Percentiles rank a stretch among this genome's conserved stretches.
Evolutionary conservation across 345 rosid genomes (phyloP).

Genomic region (Camelina hispida): DNA sequence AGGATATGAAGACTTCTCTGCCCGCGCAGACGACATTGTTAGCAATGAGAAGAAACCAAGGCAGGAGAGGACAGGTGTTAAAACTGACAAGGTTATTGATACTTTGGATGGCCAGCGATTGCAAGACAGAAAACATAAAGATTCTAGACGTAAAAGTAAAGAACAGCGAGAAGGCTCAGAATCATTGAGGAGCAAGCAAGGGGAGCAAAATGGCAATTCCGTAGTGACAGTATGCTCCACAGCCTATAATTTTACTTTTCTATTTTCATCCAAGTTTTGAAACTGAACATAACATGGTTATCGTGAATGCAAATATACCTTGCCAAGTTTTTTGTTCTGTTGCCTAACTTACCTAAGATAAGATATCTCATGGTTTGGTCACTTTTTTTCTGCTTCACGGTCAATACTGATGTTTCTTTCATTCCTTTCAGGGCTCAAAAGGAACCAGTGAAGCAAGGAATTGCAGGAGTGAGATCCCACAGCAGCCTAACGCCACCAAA

Average conservation of each 20-base stretch:
- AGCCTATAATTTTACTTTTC: slow-evolving; percentile 17
- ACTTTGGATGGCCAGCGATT: slow-evolving; percentile 62
- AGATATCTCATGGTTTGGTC: slow-evolving; percentile 30
- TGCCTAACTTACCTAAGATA: slow-evolving; percentile 10
- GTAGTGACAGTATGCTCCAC: slow-evolving; percentile 74
- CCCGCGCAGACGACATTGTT: slow-evolving; percentile 55
- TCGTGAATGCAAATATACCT: slow-evolving; percentile 45
- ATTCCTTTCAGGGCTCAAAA: slow-evolving; percentile 63
- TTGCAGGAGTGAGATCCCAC: slow-evolving; percentile 47
- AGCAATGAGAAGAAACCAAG: slow-evolving; percentile 72
- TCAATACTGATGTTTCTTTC: slow-evolving; percentile 36
- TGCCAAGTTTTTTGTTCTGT: slow-evolving; percentile 18
- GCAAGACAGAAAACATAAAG: slow-evolving; percentile 73
- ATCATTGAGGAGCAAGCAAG: slow-evolving; percentile 67
- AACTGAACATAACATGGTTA: slow-evolving; percentile 41
- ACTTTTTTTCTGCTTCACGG: slow-evolving; percentile 17
- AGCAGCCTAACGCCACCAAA: slow-evolving; percentile 56
- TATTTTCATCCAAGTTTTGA: slow-evolving; percentile 35
- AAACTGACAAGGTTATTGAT: slow-evolving; percentile 58
- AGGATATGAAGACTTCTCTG: slow-evolving; percentile 68
- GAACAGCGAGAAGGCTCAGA: slow-evolving; percentile 67
- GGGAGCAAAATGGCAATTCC: slow-evolving; percentile 63
- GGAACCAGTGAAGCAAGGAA: slow-evolving; percentile 52
- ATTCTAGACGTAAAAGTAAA: slow-evolving; percentile 64
- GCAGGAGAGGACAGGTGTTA: slow-evolving; percentile 67